Evolutionary conservation across 805 yeast species (phyloP), one percentile per base, ranked within the genome.

Genomic region (Metschnikowia cerradonensis): DNA sequence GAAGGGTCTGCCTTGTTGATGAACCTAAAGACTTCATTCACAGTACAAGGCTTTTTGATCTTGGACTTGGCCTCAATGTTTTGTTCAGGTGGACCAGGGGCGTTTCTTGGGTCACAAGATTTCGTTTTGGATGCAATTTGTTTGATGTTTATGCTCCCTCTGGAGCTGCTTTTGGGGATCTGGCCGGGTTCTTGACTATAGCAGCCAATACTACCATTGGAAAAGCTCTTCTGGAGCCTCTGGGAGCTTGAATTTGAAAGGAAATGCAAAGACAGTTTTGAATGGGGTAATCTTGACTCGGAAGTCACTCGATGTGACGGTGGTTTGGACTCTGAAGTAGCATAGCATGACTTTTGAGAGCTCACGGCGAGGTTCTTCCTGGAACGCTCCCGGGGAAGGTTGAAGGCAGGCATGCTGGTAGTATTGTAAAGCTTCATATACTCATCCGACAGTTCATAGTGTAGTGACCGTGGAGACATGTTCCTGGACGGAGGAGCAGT

Each of bases 1-100:
- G 33, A 45, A 0, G 70, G 63, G 45, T 72, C 72, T 39, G 64
- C 61, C 3, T 54, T 53, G 49, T 62, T 51, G 1, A 72, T 51
- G 4, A 59, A 42, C 17, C 39, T 41, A 47, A 58, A 68, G 32
- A 71, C 52, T n/a, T 63, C 65, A 4, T 30, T 41, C 8, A 57
- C 45, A 7, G 52, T 39, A 8, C 40, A 19, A 1, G 60, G 55
- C 47, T 62, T 64, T 13, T 44, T 44, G 4, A 23, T 23, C 23
- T 19, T 44, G 2, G 47, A 2, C 15, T 17, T 20, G 13, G 6
- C 13, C 14, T 19, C 38, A n/a, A 19, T 7, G 22, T 15, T 32
- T n/a, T 14, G 45, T 15, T 40, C 43, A 8, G 43, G 20, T 11
- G 19, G 33, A 8, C 20, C 15, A 30, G 34, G 34, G 10, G 22